Percentiles rank a stretch among this genome's conserved stretches.
phyloP scores from a whole-genome alignment of 73 alveolate genomes.

The Paramecium primaurelia region DNA sequence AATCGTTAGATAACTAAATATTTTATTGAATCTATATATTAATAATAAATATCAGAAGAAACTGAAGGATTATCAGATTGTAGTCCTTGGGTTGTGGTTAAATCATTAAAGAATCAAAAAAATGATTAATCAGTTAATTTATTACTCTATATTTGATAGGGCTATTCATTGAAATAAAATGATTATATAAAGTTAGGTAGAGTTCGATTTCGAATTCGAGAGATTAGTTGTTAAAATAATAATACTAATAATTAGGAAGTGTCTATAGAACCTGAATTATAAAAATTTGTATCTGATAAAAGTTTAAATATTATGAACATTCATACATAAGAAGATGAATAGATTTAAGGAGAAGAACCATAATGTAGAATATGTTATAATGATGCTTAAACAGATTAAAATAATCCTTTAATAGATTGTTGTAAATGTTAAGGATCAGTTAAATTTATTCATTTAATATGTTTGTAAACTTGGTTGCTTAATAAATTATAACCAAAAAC shows the following conservation, averaged over 20 bases:
- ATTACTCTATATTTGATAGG: constrained; percentile 29
- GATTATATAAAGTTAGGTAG: constrained; percentile 76
- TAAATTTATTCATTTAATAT: constrained; percentile 68
- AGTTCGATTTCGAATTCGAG: constrained; percentile 71
- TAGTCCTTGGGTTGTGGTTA: constrained; percentile 60
- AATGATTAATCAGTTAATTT: not conserved
- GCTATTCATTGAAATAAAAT: constrained; percentile 70
- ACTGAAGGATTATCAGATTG: constrained; percentile 53
- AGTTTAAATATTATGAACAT: not conserved
- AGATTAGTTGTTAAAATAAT: constrained; percentile 41
- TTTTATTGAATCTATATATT: not conserved
- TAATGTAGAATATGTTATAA: constrained; percentile 48
- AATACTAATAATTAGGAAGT: not conserved
- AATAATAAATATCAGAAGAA: not conserved
- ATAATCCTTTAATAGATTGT: constrained; percentile 54
- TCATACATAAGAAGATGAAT: not conserved
- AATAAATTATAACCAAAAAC: constrained; percentile 74
- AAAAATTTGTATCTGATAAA: constrained; percentile 2
- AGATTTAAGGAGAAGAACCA: not conserved
- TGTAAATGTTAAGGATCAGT: constrained; percentile 61
- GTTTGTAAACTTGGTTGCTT: constrained; percentile 87
- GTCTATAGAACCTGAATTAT: not conserved
- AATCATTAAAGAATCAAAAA: constrained; percentile 9
- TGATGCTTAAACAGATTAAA: not conserved
- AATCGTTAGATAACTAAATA: not conserved